Evolutionary conservation across 2,329 filamentous ascomycete species (phyloP).

Genomic region (Drechslerella stenobrocha): DNA sequence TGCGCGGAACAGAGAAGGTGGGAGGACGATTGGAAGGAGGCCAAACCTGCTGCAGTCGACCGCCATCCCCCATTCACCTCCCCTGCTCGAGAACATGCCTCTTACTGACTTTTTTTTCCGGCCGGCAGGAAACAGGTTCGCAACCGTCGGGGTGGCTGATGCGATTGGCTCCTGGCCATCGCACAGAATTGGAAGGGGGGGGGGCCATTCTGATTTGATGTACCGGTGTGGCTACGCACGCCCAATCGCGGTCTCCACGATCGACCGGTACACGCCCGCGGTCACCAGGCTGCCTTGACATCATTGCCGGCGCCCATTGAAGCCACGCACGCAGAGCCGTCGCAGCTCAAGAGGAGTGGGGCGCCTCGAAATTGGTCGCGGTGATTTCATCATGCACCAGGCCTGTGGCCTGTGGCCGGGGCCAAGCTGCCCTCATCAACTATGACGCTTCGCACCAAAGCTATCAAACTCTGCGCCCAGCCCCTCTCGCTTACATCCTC

Average conservation of each 20-base stretch:
- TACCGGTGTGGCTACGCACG: slow-evolving; percentile 22
- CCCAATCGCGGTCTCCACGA: too few relatives aligned
- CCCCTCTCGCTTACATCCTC: slow-evolving; percentile 18
- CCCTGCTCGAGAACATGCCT: too few relatives aligned
- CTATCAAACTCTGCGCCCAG: slow-evolving; percentile 8
- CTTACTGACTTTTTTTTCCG: slow-evolving; percentile 2
- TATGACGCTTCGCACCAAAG: slow-evolving; percentile 4
- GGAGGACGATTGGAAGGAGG: slow-evolving; percentile 20
- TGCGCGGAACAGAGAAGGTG: slow-evolving; percentile 17
- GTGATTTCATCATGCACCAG: too few relatives aligned
- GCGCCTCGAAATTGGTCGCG: too few relatives aligned
- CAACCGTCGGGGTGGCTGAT: slow-evolving; percentile 27
- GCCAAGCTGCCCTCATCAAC: background rate
- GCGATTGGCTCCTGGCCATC: slow-evolving; percentile 4
- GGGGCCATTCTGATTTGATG: too few relatives aligned
- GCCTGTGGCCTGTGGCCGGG: too few relatives aligned
- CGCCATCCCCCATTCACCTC: too few relatives aligned
- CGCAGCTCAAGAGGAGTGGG: too few relatives aligned
- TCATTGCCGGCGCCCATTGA: slow-evolving; percentile 4
- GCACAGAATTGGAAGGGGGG: too few relatives aligned
- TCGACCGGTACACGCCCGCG: background rate
- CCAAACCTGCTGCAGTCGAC: slow-evolving; percentile 10
- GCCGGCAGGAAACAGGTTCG: slow-evolving; percentile 29
- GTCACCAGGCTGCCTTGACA: slow-evolving; percentile 5
- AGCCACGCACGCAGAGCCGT: slow-evolving; percentile 17